Conservation (phyloP, 805 yeast species). For the Candida gorgasii region DNA sequence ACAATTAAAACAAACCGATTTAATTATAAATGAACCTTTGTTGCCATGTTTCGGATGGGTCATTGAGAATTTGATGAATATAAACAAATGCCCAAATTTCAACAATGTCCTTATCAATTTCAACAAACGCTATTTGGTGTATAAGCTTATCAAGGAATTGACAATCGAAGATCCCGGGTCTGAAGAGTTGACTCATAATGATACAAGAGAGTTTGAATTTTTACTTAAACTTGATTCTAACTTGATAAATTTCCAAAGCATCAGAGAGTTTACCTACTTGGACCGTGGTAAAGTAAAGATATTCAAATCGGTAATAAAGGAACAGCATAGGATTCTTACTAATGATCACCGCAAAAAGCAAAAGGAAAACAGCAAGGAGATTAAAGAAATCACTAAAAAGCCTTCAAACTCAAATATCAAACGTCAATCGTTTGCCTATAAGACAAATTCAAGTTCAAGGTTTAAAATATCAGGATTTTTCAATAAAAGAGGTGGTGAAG, state of each 20-base stretch:
- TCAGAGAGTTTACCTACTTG: constrained; percentile 34
- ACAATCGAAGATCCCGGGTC: constrained; percentile 32
- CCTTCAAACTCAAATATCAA: constrained; percentile 29
- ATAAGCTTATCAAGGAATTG: constrained; percentile 39
- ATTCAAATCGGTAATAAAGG: constrained; percentile 31
- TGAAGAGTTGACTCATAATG: constrained; percentile 27
- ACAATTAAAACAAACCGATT: constrained; percentile 25
- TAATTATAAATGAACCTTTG: constrained; percentile 45
- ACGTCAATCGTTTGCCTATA: constrained; percentile 42
- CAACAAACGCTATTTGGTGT: constrained; percentile 59
- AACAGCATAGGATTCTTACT: constrained; percentile 32
- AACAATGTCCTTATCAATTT: constrained; percentile 70
- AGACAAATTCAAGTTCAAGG: constrained; percentile 39
- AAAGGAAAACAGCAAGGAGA: constrained; percentile 17
- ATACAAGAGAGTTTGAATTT: constrained; percentile 51
- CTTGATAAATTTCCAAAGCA: constrained; percentile 29
- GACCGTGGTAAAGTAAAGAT: constrained; percentile 28
- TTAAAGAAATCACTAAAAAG: constrained; percentile 26
- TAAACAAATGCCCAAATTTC: constrained; percentile 68
- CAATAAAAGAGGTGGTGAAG: constrained; percentile 40
- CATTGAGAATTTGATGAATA: constrained; percentile 71
- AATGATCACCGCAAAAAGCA: constrained; percentile 34
- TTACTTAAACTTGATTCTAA: constrained; percentile 48
- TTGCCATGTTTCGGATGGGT: constrained; percentile 94
- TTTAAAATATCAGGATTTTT: constrained; percentile 61